These are phyloP conservation scores for Berkeleyomyces rouxiae DNA, from an alignment of 2,329 filamentous ascomycete genomes.

Conservation along the genomic window DNA sequence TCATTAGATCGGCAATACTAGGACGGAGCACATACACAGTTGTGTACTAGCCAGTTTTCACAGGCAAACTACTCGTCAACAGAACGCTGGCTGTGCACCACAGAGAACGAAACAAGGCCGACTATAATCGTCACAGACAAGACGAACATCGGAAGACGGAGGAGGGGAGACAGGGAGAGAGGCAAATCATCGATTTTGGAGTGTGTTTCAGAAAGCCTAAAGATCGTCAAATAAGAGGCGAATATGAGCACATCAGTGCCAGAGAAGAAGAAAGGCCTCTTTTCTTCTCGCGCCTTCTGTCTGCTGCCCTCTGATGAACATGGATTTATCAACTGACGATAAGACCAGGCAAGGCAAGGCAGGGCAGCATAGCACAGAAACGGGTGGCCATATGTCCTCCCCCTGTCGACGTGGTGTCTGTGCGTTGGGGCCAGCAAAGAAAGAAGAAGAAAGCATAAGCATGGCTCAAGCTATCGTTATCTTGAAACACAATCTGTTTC, in stretches of 20 bases:
- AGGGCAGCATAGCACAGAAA: not conserved
- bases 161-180: not conserved
- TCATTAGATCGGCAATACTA: too few species aligned
- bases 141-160: not conserved
- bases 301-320: not conserved
- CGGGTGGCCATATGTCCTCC: not conserved
- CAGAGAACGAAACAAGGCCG: not conserved
- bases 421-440: not conserved
- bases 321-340: not conserved
- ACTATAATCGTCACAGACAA: not conserved
- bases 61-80: too few species aligned
- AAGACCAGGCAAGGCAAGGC: not conserved
- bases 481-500: constrained; percentile 1
- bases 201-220: not conserved
- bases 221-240: not conserved
- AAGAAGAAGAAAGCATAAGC: not conserved
- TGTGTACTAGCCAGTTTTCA: too few species aligned
- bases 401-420: not conserved
- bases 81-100: too few species aligned
- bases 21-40: too few species aligned
- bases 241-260: not conserved
- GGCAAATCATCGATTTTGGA: not conserved
- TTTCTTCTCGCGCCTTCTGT: not conserved
- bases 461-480: not conserved
- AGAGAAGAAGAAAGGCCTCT: not conserved